These are phyloP conservation scores for Plantago lanceolata DNA, from an alignment of 305 asterid species.

Conservation along the genomic window DNA sequence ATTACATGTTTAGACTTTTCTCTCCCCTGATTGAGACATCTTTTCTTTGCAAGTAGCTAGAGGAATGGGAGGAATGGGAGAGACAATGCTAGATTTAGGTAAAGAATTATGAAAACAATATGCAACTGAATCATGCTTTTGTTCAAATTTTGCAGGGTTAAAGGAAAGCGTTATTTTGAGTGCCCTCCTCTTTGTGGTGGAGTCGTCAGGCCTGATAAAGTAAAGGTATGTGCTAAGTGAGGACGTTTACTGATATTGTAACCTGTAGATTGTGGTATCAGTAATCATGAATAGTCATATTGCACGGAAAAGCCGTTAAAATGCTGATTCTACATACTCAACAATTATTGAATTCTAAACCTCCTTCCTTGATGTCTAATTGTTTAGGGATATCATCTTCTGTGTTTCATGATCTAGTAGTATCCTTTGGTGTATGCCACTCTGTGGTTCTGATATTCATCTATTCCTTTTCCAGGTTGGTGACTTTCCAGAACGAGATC, in stretches of 20 bases:
- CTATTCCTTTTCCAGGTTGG: constrained; percentile 55
- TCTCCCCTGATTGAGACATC: neutral
- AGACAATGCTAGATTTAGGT: neutral
- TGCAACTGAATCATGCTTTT: constrained; percentile 8
- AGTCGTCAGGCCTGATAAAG: constrained; percentile 88
- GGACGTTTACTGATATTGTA: neutral
- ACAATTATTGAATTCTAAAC: no score
- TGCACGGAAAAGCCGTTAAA: neutral
- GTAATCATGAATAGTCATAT: neutral
- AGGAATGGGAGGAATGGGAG: constrained; percentile 2
- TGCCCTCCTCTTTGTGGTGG: constrained; percentile 86
- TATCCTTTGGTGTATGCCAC: neutral
- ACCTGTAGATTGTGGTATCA: neutral
- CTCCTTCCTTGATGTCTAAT: neutral
- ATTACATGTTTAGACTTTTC: neutral
- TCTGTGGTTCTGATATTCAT: constrained; percentile 14
- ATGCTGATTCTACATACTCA: neutral
- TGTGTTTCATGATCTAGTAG: neutral
- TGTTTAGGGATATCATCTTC: neutral
- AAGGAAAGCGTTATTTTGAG: constrained; percentile 80
- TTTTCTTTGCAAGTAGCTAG: neutral
- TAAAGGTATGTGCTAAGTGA: constrained; percentile 49
- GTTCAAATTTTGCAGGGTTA: constrained; percentile 50
- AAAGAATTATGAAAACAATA: neutral
- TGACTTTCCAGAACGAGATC: constrained; percentile 85